Conservation (phyloP, 352 stramenopile species). For the Phytophthora crassamura region DNA sequence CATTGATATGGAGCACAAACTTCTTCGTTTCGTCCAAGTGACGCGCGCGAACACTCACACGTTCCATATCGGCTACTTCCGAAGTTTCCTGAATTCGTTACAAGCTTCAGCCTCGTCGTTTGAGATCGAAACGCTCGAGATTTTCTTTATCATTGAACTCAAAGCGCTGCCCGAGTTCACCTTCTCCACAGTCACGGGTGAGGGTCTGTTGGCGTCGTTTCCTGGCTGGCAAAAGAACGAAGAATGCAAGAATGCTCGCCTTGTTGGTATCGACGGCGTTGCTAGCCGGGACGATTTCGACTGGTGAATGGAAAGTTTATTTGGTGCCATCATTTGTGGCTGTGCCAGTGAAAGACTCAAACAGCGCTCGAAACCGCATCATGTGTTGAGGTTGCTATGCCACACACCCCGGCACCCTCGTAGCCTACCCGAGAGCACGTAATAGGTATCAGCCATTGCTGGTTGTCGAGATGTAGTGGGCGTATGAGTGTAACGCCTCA, state of each 20-base stretch:
- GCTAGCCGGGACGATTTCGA: too few species aligned
- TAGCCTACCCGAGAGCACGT: too few species aligned
- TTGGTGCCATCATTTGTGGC: too few species aligned
- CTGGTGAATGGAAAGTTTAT: too few species aligned
- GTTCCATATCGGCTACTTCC: slow-evolving; percentile 15
- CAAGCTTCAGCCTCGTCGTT: not conserved
- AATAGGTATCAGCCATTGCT: too few species aligned
- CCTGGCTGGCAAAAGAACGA: not conserved
- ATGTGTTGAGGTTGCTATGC: too few species aligned
- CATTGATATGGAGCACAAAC: slow-evolving; percentile 1
- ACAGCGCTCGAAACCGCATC: too few species aligned
- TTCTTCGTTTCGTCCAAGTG: slow-evolving; percentile 25
- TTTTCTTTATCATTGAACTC: slow-evolving; percentile 17
- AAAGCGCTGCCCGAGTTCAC: not conserved
- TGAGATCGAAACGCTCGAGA: slow-evolving; percentile 12
- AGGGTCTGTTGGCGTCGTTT: not conserved
- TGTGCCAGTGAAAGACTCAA: too few species aligned
- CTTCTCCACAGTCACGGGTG: not conserved
- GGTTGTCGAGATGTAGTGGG: too few species aligned
- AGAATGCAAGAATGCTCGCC: not conserved
- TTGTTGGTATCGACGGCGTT: slow-evolving; percentile 2
- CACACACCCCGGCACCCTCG: too few species aligned
- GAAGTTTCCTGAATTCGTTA: not conserved
- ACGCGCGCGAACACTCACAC: not conserved
- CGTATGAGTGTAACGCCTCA: too few species aligned